Evolutionary conservation across 345 rosid species (phyloP).

Genomic region (Clausena lansium): DNA sequence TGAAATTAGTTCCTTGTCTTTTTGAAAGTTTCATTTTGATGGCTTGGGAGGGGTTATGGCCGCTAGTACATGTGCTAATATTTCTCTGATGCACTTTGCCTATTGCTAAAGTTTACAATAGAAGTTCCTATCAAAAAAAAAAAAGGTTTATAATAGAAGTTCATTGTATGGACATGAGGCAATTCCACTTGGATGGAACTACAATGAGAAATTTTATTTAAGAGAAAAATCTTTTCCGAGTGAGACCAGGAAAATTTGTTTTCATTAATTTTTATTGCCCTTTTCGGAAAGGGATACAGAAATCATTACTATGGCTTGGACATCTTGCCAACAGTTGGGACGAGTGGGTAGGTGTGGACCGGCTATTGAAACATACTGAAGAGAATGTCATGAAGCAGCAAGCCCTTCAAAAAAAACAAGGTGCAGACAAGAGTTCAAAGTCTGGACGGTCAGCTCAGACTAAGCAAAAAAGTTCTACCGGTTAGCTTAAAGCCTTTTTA

Average conservation of each 20-base stretch:
- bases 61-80: background rate
- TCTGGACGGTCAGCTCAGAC: constrained; percentile 58
- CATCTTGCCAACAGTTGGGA: constrained; percentile 83
- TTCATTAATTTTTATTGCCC: constrained; percentile 34
- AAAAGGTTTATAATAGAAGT: background rate
- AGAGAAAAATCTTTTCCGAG: constrained; percentile 1
- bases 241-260: constrained; percentile 16
- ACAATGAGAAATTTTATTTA: background rate
- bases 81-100: background rate
- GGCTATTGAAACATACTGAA: constrained; percentile 59
- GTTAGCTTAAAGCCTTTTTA: constrained; percentile 30
- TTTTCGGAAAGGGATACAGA: constrained; percentile 28
- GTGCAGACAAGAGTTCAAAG: constrained; percentile 57
- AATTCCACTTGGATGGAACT: background rate
- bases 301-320: constrained; percentile 43
- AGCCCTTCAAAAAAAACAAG: constrained; percentile 57
- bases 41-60: constrained; percentile 10
- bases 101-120: background rate
- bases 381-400: constrained; percentile 73
- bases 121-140: background rate
- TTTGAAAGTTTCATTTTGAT: background rate
- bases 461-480: constrained; percentile 60
- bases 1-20: background rate
- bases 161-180: background rate
- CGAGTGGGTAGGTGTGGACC: constrained; percentile 85